phyloP scores from a whole-genome alignment of 345 rosid species.

The Syzygium oleosum region DNA sequence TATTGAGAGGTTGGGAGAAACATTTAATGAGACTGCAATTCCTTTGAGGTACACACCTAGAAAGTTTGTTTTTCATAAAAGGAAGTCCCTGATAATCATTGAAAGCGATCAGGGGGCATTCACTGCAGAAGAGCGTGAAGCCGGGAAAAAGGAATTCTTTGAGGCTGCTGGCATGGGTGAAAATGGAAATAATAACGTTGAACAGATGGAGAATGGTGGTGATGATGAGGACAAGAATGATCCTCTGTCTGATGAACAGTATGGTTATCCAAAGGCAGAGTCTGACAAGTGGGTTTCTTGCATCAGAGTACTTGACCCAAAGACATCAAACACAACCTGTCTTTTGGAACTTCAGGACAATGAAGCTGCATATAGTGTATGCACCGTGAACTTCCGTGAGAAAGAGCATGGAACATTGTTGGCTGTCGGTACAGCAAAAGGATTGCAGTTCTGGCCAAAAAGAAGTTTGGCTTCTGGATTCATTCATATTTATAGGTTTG shows the following conservation, averaged over 20 bases:
- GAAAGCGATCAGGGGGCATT: constrained; percentile 98
- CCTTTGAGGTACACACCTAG: constrained; percentile 97
- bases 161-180: constrained; percentile 79
- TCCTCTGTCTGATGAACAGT: constrained; percentile 89
- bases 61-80: constrained; percentile 78
- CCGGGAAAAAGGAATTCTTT: constrained; percentile 82
- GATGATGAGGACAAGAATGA: constrained; percentile 86
- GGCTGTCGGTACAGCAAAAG: constrained; percentile 94
- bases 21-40: constrained; percentile 82
- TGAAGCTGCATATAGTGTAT: constrained; percentile 91
- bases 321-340: constrained; percentile 71
- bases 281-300: constrained; percentile 95
- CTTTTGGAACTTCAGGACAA: constrained; percentile 95
- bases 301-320: constrained; percentile 92
- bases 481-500: constrained; percentile 84
- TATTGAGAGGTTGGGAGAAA: constrained; percentile 90
- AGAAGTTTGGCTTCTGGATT: constrained; percentile 59
- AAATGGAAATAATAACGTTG: constrained; percentile 54
- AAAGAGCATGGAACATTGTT: constrained; percentile 88
- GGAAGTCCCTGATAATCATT: constrained; percentile 69
- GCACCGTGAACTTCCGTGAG: constrained; percentile 93
- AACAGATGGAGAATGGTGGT: constrained; percentile 79
- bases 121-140: constrained; percentile 95
- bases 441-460: constrained; percentile 87
- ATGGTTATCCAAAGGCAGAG: constrained; percentile 94